phyloP scores from a whole-genome alignment of 495 filamentous ascomycete species.

The Alectoria sarmentosa region DNA sequence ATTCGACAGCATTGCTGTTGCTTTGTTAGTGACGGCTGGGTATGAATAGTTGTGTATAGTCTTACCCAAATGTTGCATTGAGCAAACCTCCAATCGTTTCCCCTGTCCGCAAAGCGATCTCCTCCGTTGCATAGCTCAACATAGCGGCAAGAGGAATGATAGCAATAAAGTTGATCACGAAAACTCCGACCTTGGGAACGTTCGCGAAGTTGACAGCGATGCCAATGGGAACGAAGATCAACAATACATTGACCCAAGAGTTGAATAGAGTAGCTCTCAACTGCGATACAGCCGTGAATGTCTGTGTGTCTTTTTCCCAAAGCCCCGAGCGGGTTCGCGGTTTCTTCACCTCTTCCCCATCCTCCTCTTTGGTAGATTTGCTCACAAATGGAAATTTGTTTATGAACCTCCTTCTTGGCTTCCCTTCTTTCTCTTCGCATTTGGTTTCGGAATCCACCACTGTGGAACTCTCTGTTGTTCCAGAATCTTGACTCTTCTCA shows the following conservation, averaged over 20 bases:
- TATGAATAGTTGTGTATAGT: constrained; percentile 17
- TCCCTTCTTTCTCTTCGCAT: constrained; percentile 9
- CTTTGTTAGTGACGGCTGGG: constrained; percentile 14
- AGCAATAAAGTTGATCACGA: constrained; percentile 29
- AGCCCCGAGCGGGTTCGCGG: constrained; percentile 28
- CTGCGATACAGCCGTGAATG: constrained; percentile 64
- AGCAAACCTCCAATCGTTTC: constrained; percentile 81
- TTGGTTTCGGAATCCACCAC: constrained; percentile 2
- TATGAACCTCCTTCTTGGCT: constrained; percentile 1
- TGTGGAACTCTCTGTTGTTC: constrained; percentile 10
- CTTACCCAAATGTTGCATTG: constrained; percentile 83
- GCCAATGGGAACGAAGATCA: constrained; percentile 76
- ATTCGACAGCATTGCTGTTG: constrained; percentile 75
- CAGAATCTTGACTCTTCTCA: constrained; percentile 23
- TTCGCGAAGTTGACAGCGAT: constrained; percentile 27
- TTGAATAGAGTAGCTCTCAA: constrained; percentile 62
- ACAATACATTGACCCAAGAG: constrained; percentile 77
- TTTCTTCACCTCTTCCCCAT: constrained; percentile 18
- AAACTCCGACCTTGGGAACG: constrained; percentile 24
- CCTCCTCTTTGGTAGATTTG: neutral
- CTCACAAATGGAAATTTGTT: neutral
- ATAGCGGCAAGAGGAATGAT: constrained; percentile 46
- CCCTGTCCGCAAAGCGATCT: constrained; percentile 52
- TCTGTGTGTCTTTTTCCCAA: constrained; percentile 32
- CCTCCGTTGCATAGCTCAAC: constrained; percentile 50